phyloP scores from a whole-genome alignment of 495 filamentous ascomycete species.

The Filosporella fistucella region DNA sequence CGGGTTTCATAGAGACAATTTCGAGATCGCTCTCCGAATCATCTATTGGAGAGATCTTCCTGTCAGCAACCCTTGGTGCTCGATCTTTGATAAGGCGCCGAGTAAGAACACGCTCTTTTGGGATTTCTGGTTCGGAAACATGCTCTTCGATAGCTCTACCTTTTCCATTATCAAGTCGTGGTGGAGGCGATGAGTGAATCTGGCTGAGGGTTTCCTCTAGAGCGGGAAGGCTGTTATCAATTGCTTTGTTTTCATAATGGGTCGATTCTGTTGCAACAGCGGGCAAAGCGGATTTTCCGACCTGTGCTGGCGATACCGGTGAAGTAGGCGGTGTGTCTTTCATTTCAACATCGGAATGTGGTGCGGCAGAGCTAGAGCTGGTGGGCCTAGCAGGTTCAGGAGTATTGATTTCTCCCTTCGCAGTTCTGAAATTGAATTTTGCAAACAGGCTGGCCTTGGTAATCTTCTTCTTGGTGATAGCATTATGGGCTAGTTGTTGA shows the following conservation, averaged over 20 bases:
- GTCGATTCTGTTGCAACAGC: not conserved
- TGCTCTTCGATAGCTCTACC: conserved; percentile 34
- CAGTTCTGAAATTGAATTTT: conserved; percentile 67
- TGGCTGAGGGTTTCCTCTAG: conserved; percentile 24
- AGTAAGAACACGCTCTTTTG: conserved; percentile 3
- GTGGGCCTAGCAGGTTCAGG: conserved; percentile 35
- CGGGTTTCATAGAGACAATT: conserved; percentile 35
- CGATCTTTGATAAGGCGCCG: conserved; percentile 20
- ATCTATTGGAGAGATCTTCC: conserved; percentile 18
- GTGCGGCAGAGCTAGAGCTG: conserved; percentile 30
- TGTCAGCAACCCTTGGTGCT: conserved; percentile 28
- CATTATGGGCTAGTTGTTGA: conserved; percentile 87
- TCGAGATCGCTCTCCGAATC: conserved; percentile 69
- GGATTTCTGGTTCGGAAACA: conserved; percentile 22
- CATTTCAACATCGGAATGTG: conserved; percentile 39
- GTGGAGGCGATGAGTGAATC: conserved; percentile 11
- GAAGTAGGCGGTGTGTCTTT: conserved; percentile 51
- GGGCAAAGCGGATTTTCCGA: conserved; percentile 8
- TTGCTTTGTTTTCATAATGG: conserved; percentile 20
- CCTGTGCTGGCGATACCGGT: conserved; percentile 29
- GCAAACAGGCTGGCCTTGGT: conserved; percentile 80
- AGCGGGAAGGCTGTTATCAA: no score
- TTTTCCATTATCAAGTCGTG: conserved; percentile 48
- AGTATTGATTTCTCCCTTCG: conserved; percentile 16
- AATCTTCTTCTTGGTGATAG: conserved; percentile 88